A percentile compares a stretch with the other conserved stretches of the same genome.
phyloP scores from a whole-genome alignment of 2,329 filamentous ascomycete species.

The Apiospora saccharicola region DNA sequence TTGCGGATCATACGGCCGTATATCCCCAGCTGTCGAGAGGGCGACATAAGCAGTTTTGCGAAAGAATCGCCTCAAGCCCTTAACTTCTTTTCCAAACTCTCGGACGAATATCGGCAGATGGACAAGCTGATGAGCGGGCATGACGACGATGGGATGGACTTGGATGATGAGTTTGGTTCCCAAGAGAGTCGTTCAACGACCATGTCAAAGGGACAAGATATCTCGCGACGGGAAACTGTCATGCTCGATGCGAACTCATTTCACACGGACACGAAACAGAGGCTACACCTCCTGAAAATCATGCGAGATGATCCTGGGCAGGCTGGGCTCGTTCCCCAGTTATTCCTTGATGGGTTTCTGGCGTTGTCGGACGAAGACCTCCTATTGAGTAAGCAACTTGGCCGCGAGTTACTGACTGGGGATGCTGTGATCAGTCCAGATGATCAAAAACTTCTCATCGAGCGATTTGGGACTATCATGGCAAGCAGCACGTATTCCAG shows the following conservation, averaged over 20 bases:
- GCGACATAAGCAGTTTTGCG: constrained; percentile 48
- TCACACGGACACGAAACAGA: constrained; percentile 54
- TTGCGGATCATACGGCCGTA: constrained; percentile 53
- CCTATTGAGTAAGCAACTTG: constrained; percentile 56
- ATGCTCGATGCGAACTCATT: constrained; percentile 56
- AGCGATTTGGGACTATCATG: constrained; percentile 60
- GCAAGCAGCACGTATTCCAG: constrained; percentile 68
- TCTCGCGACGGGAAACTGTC: constrained; percentile 56
- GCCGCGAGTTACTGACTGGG: constrained; percentile 61
- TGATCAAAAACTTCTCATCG: constrained; percentile 55
- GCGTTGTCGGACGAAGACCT: constrained; percentile 60
- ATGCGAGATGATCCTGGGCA: constrained; percentile 53
- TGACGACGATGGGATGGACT: constrained; percentile 66
- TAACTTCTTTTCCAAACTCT: constrained; percentile 51
- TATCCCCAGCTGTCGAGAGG: constrained; percentile 53
- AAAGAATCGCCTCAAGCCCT: constrained; percentile 51
- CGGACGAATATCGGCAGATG: constrained; percentile 41
- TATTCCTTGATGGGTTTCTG: constrained; percentile 59
- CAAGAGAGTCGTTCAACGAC: constrained; percentile 59
- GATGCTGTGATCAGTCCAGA: constrained; percentile 59
- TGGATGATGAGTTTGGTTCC: constrained; percentile 71
- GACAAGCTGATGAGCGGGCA: constrained; percentile 44
- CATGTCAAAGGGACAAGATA: constrained; percentile 44
- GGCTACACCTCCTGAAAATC: constrained; percentile 53
- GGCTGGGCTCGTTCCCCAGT: constrained; percentile 57